Conservation (phyloP, 345 rosid species). For the Heritiera fomes region DNA sequence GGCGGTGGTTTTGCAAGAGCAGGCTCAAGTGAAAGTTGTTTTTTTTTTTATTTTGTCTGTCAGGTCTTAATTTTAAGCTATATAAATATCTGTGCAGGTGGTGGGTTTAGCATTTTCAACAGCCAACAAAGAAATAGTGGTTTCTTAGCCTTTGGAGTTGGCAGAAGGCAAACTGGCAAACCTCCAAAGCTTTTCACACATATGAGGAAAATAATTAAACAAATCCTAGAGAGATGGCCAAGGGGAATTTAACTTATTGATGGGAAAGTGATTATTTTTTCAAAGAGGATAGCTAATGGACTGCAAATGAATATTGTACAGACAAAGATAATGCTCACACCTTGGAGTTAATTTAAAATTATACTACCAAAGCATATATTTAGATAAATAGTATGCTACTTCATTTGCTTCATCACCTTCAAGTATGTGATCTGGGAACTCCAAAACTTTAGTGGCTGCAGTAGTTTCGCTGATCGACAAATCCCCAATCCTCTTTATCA, state of each 20-base stretch:
- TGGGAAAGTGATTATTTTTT: background rate
- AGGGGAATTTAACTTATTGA: background rate
- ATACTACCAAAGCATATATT: too few relatives aligned
- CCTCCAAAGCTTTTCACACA: constrained; percentile 69
- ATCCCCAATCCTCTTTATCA: too few relatives aligned
- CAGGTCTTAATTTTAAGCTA: background rate
- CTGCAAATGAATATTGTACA: background rate
- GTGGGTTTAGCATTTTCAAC: constrained; percentile 64
- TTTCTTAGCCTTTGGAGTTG: constrained; percentile 58
- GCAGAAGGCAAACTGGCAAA: constrained; percentile 47
- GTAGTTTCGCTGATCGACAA: too few relatives aligned
- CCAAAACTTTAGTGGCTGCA: too few relatives aligned
- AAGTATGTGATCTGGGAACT: too few relatives aligned
- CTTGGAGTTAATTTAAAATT: too few relatives aligned
- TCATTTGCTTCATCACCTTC: too few relatives aligned
- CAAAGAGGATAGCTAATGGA: background rate
- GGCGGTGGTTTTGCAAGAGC: too few relatives aligned
- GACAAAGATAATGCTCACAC: too few relatives aligned
- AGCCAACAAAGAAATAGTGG: constrained; percentile 63
- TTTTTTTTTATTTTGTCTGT: too few relatives aligned
- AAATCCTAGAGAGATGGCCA: background rate
- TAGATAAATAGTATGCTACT: too few relatives aligned
- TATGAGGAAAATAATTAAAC: constrained; percentile 61
- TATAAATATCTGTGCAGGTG: constrained; percentile 41
- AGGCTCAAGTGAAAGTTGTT: too few relatives aligned